These are phyloP conservation scores for Lolium multiflorum DNA, from an alignment of 176 grass and related monocot species.

Conservation along the genomic window DNA sequence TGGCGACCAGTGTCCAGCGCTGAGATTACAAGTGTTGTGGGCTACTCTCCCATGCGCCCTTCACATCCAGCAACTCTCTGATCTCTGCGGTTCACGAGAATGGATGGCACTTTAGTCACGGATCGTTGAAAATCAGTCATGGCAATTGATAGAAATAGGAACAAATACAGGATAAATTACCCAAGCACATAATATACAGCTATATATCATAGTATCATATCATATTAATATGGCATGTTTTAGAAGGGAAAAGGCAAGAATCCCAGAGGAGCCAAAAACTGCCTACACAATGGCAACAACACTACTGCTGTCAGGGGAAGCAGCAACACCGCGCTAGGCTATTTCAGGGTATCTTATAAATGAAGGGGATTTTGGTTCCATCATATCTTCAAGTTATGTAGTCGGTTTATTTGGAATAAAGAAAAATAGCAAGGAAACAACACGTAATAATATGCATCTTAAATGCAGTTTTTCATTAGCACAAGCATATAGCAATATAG, in stretches of 20 bases:
- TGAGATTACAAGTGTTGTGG: no score
- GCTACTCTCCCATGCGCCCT: no score
- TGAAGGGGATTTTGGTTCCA: neutral
- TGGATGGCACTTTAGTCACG: no score
- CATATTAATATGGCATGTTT: no score
- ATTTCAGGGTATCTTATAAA: neutral
- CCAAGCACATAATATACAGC: no score
- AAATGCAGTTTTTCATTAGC: conserved; percentile 2
- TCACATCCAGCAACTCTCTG: no score
- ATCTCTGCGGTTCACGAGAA: no score
- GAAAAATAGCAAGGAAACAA: neutral
- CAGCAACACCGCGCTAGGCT: neutral
- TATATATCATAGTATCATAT: no score
- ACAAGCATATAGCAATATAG: neutral
- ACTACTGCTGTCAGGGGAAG: neutral
- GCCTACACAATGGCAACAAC: neutral
- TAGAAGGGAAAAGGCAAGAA: neutral
- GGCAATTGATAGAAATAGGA: no score
- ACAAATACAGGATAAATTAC: no score
- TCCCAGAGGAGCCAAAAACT: neutral
- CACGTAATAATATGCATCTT: neutral
- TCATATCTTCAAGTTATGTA: neutral
- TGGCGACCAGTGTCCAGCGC: no score
- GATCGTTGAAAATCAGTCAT: no score
- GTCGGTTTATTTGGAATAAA: conserved; percentile 1